phyloP scores from a whole-genome alignment of 1,139 yeast species.

The Arxiozyma heterogenica region DNA sequence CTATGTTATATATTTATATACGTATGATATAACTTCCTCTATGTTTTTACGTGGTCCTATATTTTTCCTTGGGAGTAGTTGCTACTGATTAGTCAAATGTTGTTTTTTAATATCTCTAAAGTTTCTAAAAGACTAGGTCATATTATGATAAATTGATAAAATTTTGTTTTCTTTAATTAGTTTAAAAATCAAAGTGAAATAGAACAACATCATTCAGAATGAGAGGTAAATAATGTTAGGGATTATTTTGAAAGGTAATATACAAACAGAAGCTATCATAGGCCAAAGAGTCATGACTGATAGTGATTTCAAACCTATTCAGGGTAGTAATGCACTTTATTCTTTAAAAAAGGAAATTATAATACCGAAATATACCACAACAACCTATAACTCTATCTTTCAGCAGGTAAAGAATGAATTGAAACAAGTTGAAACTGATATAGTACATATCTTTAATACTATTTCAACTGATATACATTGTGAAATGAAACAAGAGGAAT shows the following conservation, averaged over 20 bases:
- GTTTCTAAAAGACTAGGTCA: too few relatives aligned
- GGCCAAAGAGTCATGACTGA: constrained; percentile 6
- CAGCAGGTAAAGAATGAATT: constrained; percentile 18
- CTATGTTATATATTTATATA: neutral
- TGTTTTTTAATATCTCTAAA: neutral
- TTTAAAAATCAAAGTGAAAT: too few relatives aligned
- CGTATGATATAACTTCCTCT: neutral
- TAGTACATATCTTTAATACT: constrained; percentile 13
- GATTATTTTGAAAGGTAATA: too few relatives aligned
- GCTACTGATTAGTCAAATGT: too few relatives aligned
- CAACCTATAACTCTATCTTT: constrained; percentile 14
- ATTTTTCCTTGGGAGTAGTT: neutral
- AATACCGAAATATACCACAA: neutral
- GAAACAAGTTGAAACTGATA: constrained; percentile 17
- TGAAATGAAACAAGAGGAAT: constrained; percentile 21
- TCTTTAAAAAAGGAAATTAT: neutral
- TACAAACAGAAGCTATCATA: constrained; percentile 1
- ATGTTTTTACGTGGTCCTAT: neutral
- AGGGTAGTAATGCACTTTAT: neutral
- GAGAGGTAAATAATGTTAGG: neutral
- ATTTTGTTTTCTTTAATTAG: too few relatives aligned
- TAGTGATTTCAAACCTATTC: neutral
- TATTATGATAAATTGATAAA: neutral
- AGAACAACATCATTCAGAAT: neutral
- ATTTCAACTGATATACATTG: constrained; percentile 18